phyloP scores from a whole-genome alignment of 495 filamentous ascomycete genomes.

The Chaetomium tenue region DNA sequence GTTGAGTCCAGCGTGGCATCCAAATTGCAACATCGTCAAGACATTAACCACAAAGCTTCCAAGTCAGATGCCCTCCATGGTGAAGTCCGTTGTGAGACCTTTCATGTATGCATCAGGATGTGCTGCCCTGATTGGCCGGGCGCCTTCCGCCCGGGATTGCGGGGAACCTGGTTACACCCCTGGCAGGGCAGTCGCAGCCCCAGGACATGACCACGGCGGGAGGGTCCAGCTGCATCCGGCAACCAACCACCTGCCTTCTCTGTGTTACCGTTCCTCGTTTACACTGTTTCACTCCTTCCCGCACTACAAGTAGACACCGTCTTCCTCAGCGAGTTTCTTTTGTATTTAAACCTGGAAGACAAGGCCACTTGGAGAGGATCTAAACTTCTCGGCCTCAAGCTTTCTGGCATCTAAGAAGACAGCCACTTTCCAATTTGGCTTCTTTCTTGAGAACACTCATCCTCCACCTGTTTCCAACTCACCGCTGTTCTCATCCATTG shows the following conservation, averaged over 20 bases:
- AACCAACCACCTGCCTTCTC: constrained; percentile 19
- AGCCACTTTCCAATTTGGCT: neutral
- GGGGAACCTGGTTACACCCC: constrained; percentile 15
- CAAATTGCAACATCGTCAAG: neutral
- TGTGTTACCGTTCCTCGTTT: constrained; percentile 12
- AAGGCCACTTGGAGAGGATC: neutral
- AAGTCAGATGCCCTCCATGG: neutral
- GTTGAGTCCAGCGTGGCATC: neutral
- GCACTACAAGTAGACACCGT: neutral
- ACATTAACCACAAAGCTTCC: neutral
- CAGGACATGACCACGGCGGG: constrained; percentile 9
- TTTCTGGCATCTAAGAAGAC: neutral
- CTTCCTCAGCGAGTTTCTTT: neutral
- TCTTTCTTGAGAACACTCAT: neutral
- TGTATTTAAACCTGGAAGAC: neutral
- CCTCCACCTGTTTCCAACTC: neutral
- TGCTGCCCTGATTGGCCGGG: neutral
- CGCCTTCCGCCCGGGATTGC: neutral
- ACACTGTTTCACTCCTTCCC: constrained; percentile 8
- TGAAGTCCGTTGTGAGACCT: neutral
- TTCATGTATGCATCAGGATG: neutral
- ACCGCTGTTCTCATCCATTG: neutral
- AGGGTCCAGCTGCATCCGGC: constrained; percentile 17
- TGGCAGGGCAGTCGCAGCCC: neutral
- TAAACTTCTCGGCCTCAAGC: neutral